phyloP scores from a whole-genome alignment of 139 green algal genomes.

The Micractinium conductrix region DNA sequence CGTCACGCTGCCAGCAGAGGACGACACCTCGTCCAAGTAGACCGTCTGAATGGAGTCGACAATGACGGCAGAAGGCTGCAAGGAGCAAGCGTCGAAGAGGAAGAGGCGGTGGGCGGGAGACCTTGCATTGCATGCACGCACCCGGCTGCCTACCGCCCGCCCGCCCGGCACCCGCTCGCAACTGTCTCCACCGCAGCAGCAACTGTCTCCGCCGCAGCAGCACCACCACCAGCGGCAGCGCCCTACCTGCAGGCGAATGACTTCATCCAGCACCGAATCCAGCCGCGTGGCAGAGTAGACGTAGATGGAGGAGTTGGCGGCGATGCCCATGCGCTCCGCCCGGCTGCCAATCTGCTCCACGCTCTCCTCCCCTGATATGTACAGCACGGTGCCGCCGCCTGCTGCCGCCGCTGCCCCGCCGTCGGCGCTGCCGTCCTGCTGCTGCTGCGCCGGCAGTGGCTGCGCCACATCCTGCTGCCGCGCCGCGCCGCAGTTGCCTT shows the following conservation, averaged over 20 bases:
- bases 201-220: too few relatives aligned
- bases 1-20: constrained; percentile 73
- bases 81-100: too few relatives aligned
- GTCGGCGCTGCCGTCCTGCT: constrained; percentile 9
- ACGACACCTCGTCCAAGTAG: constrained; percentile 77
- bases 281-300: constrained; percentile 57
- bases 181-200: too few relatives aligned
- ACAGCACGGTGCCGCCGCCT: constrained; percentile 69
- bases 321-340: constrained; percentile 74
- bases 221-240: too few relatives aligned
- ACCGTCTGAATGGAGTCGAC: constrained; percentile 98
- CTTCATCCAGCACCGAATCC: constrained; percentile 56
- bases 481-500: not conserved
- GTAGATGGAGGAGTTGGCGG: constrained; percentile 36
- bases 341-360: constrained; percentile 76
- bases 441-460: not conserved
- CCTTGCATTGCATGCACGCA: too few relatives aligned
- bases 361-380: constrained; percentile 83
- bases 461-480: not conserved
- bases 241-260: constrained; percentile 27
- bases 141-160: too few relatives aligned
- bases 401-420: constrained; percentile 14
- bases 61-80: constrained; percentile 75
- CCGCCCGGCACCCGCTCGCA: too few relatives aligned
- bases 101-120: too few relatives aligned